phyloP scores from a whole-genome alignment of 805 yeast species.

The Zygotorulaspora chibaensis region DNA sequence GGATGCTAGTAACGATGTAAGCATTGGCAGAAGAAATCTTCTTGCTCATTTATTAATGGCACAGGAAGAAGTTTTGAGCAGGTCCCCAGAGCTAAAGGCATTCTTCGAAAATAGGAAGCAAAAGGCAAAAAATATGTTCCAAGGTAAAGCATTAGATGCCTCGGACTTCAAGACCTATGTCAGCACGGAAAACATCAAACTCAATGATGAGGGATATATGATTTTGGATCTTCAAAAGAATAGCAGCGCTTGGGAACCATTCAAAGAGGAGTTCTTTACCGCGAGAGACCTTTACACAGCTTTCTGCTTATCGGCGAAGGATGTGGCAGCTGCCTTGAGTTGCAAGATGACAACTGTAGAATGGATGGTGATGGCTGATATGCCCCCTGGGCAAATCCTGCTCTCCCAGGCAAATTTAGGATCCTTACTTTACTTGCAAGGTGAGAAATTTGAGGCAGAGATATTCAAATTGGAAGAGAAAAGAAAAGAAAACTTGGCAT shows the following conservation, averaged over 20 bases:
- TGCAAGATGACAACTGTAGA: conserved; percentile 61
- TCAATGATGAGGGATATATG: conserved; percentile 32
- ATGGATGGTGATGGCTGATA: conserved; percentile 71
- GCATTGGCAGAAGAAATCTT: conserved; percentile 51
- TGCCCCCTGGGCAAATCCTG: conserved; percentile 58
- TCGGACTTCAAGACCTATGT: conserved; percentile 30
- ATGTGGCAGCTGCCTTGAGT: conserved; percentile 54
- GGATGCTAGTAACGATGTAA: conserved; percentile 49
- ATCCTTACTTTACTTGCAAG: conserved; percentile 60
- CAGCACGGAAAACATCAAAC: conserved; percentile 25
- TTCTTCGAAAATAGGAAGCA: conserved; percentile 34
- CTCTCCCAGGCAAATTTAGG: conserved; percentile 68
- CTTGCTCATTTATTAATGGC: conserved; percentile 62
- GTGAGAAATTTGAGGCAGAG: conserved; percentile 58
- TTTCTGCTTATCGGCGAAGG: conserved; percentile 64
- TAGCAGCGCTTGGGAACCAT: conserved; percentile 64
- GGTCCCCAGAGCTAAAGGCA: conserved; percentile 37
- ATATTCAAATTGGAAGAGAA: conserved; percentile 30
- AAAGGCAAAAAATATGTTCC: conserved; percentile 17
- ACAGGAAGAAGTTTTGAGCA: conserved; percentile 54
- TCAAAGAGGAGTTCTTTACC: conserved; percentile 70
- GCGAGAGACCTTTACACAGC: conserved; percentile 76
- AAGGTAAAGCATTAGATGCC: conserved; percentile 14
- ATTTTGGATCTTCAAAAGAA: conserved; percentile 35
- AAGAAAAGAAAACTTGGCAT: conserved; percentile 21